phyloP scores from a whole-genome alignment of 2,329 filamentous ascomycete species.

The Teratosphaeria zuluensis region DNA sequence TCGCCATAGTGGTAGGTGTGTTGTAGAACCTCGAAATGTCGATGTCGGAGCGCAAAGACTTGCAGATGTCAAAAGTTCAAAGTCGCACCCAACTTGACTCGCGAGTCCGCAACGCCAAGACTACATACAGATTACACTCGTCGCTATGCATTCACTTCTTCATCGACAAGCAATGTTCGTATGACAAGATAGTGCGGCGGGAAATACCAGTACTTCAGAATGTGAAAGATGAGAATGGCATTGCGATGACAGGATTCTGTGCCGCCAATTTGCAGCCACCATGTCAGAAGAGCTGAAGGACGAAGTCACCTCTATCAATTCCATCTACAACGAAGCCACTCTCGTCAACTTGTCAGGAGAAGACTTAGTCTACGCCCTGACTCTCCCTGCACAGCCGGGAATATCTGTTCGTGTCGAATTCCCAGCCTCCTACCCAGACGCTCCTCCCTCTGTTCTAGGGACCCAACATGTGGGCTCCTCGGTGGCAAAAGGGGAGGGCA shows the following conservation, averaged over 20 bases:
- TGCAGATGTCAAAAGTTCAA: not conserved
- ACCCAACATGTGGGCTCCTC: conserved; percentile 66
- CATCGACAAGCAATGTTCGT: not conserved
- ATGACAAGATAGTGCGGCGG: not conserved
- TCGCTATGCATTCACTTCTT: not conserved
- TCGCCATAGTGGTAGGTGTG: not conserved
- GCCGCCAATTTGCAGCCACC: not conserved
- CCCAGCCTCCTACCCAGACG: conserved; percentile 62
- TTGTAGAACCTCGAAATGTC: not conserved
- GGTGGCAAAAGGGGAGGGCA: conserved; percentile 60
- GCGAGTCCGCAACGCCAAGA: not conserved
- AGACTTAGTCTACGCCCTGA: conserved; percentile 47
- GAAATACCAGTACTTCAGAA: not conserved
- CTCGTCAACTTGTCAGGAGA: conserved; percentile 29
- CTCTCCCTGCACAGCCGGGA: conserved; percentile 53
- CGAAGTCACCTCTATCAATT: conserved; percentile 73
- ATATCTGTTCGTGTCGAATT: conserved; percentile 55
- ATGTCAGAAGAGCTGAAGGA: conserved; percentile 47
- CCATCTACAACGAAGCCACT: conserved; percentile 66
- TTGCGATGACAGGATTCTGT: too few relatives aligned
- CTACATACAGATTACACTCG: not conserved
- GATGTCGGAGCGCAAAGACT: not conserved
- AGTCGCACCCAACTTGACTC: not conserved
- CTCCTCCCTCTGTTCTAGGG: conserved; percentile 62
- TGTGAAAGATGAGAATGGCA: not conserved